These are phyloP conservation scores for Mycosarcoma mackinlayi DNA, from an alignment of 1,284 basidiomycete genomes.

Conservation along the genomic window DNA sequence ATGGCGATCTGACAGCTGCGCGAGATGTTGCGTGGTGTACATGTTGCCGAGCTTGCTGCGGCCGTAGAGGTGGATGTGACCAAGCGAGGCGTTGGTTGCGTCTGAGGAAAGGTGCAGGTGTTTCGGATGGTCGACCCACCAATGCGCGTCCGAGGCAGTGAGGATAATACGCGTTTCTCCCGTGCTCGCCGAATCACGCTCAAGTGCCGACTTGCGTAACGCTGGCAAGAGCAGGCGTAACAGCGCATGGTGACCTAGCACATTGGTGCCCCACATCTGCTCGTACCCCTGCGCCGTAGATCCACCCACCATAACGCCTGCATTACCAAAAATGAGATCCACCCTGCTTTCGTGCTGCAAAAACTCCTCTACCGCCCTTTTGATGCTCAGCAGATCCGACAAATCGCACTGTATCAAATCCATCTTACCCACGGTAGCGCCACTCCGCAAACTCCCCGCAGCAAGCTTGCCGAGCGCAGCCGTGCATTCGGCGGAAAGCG, in stretches of 20 bases:
- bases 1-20: constrained; percentile 15
- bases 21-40: constrained; percentile 31
- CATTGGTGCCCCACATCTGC: constrained; percentile 55
- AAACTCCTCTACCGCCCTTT: constrained; percentile 34
- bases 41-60: constrained; percentile 48
- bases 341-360: constrained; percentile 27
- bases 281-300: constrained; percentile 52
- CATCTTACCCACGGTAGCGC: constrained; percentile 24
- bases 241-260: constrained; percentile 53
- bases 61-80: constrained; percentile 45
- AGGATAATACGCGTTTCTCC: constrained; percentile 40
- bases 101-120: constrained; percentile 19
- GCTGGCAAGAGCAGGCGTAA: constrained; percentile 43
- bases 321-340: constrained; percentile 54
- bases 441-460: not conserved
- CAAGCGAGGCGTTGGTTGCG: constrained; percentile 4
- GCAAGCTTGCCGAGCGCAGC: not conserved
- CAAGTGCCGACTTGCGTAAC: constrained; percentile 9
- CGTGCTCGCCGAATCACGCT: not conserved
- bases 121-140: constrained; percentile 15
- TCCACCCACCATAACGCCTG: constrained; percentile 42
- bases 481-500: constrained; percentile 14
- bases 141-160: constrained; percentile 46
- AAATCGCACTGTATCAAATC: constrained; percentile 49
- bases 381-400: constrained; percentile 34